phyloP scores from a whole-genome alignment of 768 basidiomycete genomes.

The Agaricus sinodeliciosus region DNA sequence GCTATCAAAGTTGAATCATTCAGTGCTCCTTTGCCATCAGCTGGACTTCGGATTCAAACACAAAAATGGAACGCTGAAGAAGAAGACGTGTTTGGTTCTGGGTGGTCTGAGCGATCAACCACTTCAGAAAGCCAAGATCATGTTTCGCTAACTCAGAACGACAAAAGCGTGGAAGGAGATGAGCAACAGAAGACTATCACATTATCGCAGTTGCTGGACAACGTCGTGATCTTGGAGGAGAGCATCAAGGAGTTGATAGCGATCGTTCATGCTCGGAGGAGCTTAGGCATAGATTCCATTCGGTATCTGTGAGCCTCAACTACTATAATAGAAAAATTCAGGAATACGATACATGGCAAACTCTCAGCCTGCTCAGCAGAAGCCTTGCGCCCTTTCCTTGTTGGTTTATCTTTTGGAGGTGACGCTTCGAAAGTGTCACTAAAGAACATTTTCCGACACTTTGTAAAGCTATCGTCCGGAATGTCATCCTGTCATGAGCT shows the following conservation, averaged over 20 bases:
- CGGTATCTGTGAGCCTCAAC: constrained; percentile 51
- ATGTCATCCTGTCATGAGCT: constrained; percentile 43
- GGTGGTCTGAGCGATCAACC: constrained; percentile 29
- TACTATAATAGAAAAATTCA: too few relatives aligned
- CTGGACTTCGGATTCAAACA: constrained; percentile 57
- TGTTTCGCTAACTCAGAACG: constrained; percentile 10
- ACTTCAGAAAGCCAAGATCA: not conserved
- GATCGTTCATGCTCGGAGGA: constrained; percentile 76
- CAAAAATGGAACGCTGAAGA: constrained; percentile 52
- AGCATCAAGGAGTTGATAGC: constrained; percentile 89
- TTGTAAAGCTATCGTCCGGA: constrained; percentile 59
- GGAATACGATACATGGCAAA: not conserved
- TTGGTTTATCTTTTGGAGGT: constrained; percentile 22
- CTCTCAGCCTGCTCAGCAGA: not conserved
- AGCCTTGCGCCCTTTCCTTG: not conserved
- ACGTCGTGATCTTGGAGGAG: constrained; percentile 92
- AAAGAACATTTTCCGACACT: constrained; percentile 51
- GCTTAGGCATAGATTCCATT: constrained; percentile 77
- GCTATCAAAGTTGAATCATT: constrained; percentile 68
- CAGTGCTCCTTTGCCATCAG: constrained; percentile 49
- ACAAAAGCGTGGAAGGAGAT: constrained; percentile 21
- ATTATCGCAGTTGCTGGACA: constrained; percentile 82
- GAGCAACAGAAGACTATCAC: constrained; percentile 47
- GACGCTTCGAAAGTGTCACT: constrained; percentile 31
- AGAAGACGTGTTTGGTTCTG: constrained; percentile 66